Percentiles rank a stretch among this genome's conserved stretches.
These are phyloP conservation scores for Sporothrix inflata DNA, from an alignment of 2,329 filamentous ascomycete genomes.

Conservation along the genomic window DNA sequence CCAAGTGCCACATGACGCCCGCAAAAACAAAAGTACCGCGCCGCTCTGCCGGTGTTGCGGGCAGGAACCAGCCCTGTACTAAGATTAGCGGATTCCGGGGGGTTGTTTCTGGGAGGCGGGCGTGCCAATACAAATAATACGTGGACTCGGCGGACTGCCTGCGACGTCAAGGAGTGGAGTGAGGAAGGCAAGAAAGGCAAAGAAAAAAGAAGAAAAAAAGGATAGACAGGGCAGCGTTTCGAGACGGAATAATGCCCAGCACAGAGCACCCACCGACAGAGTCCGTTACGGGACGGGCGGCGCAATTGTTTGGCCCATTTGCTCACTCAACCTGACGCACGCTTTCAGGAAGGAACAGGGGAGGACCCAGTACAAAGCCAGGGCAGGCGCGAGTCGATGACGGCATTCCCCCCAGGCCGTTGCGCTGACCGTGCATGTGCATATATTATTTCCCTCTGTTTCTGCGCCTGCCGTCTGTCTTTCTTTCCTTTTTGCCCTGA, in stretches of 20 bases:
- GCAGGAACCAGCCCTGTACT: constrained; percentile 32
- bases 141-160: constrained; percentile 6
- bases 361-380: background rate
- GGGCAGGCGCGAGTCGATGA: constrained; percentile 21
- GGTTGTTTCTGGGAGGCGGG: constrained; percentile 21
- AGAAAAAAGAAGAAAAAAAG: background rate
- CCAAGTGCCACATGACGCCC: background rate
- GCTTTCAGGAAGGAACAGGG: background rate
- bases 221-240: background rate
- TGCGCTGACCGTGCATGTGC: constrained; percentile 16
- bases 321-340: background rate
- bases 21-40: constrained; percentile 19
- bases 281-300: constrained; percentile 22
- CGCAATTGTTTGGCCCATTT: constrained; percentile 1
- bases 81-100: constrained; percentile 31
- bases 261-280: background rate
- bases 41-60: constrained; percentile 22
- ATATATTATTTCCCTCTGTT: constrained; percentile 7
- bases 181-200: background rate
- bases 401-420: constrained; percentile 13
- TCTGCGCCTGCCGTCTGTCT: background rate
- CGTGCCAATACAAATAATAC: constrained; percentile 4
- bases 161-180: background rate
- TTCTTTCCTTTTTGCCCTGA: background rate
- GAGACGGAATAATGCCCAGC: background rate